Conservation (phyloP, 2,329 filamentous ascomycete genomes). For the Xylariaceae sp. region DNA sequence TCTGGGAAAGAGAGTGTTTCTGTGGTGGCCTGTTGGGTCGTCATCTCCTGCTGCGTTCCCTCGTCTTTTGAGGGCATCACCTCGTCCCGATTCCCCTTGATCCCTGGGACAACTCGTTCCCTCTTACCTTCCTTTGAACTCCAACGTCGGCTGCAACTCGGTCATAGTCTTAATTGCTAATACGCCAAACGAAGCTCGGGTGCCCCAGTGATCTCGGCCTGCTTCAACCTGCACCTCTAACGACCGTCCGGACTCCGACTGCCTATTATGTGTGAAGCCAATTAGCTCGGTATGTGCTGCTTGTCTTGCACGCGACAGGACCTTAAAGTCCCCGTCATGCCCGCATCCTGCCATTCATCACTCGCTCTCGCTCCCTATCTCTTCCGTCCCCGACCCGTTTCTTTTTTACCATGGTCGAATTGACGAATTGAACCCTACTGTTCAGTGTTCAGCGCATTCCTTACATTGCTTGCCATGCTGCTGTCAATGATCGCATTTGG, state of each 20-base stretch:
- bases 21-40: constrained; percentile 12
- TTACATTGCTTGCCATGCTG: background rate
- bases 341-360: background rate
- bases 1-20: constrained; percentile 11
- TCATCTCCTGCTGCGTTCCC: constrained; percentile 1
- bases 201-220: constrained; percentile 11
- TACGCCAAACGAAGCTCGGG: constrained; percentile 13
- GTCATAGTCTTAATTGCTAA: constrained; percentile 18
- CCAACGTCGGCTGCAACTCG: constrained; percentile 1
- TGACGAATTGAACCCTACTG: background rate
- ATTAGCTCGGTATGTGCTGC: constrained; percentile 6
- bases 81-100: background rate
- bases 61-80: background rate
- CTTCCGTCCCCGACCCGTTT: background rate
- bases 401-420: background rate
- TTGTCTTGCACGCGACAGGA: background rate
- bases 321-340: background rate
- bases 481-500: background rate
- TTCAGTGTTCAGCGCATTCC: background rate
- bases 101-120: constrained; percentile 11
- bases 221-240: constrained; percentile 5
- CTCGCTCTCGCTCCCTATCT: background rate
- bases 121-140: constrained; percentile 19
- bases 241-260: background rate
- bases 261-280: constrained; percentile 3